Percentiles rank a stretch among this genome's conserved stretches.
Evolutionary conservation across 306 rosid genomes (phyloP).

Genomic region (Pterocarpus macrocarpus): DNA sequence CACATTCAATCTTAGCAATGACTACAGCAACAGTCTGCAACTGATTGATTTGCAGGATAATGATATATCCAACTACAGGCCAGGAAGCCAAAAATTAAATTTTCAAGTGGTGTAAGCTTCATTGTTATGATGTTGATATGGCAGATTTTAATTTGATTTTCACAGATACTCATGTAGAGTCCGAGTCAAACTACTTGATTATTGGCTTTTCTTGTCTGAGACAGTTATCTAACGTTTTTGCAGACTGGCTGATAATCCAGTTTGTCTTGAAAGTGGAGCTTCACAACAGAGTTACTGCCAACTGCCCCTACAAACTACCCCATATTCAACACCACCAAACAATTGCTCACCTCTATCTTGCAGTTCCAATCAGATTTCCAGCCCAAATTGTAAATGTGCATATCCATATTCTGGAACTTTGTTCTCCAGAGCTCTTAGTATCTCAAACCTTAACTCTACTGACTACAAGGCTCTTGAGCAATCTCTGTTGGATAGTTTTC

Average conservation of each 20-base stretch:
- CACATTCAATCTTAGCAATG: constrained; percentile 48
- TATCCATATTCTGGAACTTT: constrained; percentile 69
- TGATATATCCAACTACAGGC: constrained; percentile 1
- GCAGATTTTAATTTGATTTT: neutral
- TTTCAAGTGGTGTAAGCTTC: constrained; percentile 50
- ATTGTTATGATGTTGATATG: neutral
- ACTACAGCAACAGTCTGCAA: constrained; percentile 45
- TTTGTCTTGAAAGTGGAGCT: constrained; percentile 54
- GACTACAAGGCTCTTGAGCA: constrained; percentile 55
- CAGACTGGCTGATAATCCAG: constrained; percentile 63
- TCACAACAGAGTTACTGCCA: constrained; percentile 55
- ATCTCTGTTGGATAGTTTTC: constrained; percentile 32
- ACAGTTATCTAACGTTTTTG: constrained; percentile 37
- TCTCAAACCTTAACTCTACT: constrained; percentile 51
- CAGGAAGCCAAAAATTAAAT: neutral
- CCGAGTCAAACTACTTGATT: constrained; percentile 21
- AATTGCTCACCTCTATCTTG: constrained; percentile 56
- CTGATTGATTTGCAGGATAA: constrained; percentile 51
- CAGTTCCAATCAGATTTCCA: constrained; percentile 49
- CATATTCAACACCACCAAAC: constrained; percentile 48
- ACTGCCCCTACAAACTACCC: neutral
- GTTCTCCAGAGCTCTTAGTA: constrained; percentile 60
- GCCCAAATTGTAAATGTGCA: constrained; percentile 81
- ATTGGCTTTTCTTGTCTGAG: constrained; percentile 43
- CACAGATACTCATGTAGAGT: constrained; percentile 17